Percentiles rank a stretch among this genome's conserved stretches.
Conservation (phyloP, 345 rosid species). For the Arabidopsis arenosa region DNA sequence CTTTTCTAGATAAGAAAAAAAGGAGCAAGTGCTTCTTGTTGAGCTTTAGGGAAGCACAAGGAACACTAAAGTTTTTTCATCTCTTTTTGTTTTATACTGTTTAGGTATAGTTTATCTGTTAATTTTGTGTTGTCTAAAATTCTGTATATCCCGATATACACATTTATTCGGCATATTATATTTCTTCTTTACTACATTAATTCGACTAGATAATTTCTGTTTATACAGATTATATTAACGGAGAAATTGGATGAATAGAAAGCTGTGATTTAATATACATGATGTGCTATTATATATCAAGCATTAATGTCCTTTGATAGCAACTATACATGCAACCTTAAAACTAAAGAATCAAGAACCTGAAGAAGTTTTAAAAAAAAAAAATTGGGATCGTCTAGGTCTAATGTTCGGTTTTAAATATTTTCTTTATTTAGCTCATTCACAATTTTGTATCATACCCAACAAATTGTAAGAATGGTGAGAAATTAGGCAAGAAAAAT, state of each 20-base stretch:
- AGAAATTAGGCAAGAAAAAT: background rate
- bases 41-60: conserved; percentile 41
- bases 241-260: background rate
- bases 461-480: background rate
- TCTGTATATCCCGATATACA: conserved; percentile 30
- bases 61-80: conserved; percentile 16
- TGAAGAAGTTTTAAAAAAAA: too few relatives aligned
- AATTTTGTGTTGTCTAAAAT: conserved; percentile 18
- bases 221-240: too few relatives aligned
- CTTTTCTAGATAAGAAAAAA: conserved; percentile 22
- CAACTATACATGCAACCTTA: too few relatives aligned
- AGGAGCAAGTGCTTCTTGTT: conserved; percentile 38
- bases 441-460: background rate
- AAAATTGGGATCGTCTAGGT: too few relatives aligned
- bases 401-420: background rate
- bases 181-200: background rate
- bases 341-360: too few relatives aligned
- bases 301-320: background rate
- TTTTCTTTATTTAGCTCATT: background rate
- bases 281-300: background rate
- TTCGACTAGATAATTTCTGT: background rate
- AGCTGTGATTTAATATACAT: background rate
- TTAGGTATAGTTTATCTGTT: conserved; percentile 16
- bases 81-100: conserved; percentile 37
- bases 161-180: conserved; percentile 1